Evolutionary conservation across 1,284 basidiomycete species (phyloP), one percentile per base, ranked within the genome.

Genomic region (Mycosarcoma maydis): DNA sequence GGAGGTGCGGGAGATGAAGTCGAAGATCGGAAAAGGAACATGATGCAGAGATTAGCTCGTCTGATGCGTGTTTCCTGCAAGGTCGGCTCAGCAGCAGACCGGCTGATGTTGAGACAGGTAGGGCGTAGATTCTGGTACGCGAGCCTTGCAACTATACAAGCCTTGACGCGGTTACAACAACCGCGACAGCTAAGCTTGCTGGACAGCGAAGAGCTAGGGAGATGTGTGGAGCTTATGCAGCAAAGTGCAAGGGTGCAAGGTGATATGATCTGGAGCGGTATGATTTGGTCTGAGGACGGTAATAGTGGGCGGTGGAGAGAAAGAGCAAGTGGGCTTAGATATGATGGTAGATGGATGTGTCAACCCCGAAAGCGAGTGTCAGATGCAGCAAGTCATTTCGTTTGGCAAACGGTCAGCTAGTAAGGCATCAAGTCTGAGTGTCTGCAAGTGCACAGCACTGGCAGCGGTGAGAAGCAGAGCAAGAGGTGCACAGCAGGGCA

Each of bases 21-120:
- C 11, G 48, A 56, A 48, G 66, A 39, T 62, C 60, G 50, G 56
- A 64, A 64, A 33, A 38, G 67, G 41, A 64, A 64, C 67, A 70
- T 70, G 54, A 36, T 40, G 24, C 33, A 32, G 29, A 6, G 33
- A 17, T 19, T 32, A 54, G 50, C 42, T 57, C 55, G 61, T 34
- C 54, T 58, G 61, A 64, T 45, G 40, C 29, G 37, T 36, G 8
- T 36, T 22, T 29, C 4, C 39, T 17, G 39, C n/a, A 29, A 38
- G 30, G 14, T 3, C 22, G 23, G 32, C 26, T 26, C 22, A 37
- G 38, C 32, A 22, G 13, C 36, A 44, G 45, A 38, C 50, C 39
- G 20, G 50, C 50, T 53, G 45, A 27, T 24, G 36, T 19, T 20
- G 36, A n/a, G n/a, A n/a, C n/a, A n/a, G n/a, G n/a, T n/a, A n/a